Evolutionary conservation across 306 rosid genomes (phyloP), one percentile per base, ranked within the genome.

Genomic region (Alnus rubra): DNA sequence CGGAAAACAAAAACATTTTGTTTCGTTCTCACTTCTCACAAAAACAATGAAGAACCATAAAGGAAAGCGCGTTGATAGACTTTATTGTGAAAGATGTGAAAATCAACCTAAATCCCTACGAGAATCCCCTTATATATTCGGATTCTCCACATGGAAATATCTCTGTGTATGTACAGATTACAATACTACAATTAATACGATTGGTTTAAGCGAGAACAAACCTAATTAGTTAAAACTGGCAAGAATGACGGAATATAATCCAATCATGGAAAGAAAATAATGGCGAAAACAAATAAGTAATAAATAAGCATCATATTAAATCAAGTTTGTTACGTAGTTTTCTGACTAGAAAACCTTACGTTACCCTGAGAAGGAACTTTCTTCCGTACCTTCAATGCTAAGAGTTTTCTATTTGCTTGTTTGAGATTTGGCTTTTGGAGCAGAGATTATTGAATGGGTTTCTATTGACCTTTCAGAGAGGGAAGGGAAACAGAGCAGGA

Each of bases 341-440:
- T 55, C 54, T 8, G 2, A 13, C 45, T 5, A 70, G 31, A 47
- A 19, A 76, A 14, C 76, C 75, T 18, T 6, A 5, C 52, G 35
- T 58, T 71, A 45, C 88, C 91, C 74, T 12, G 1, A 2, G 71
- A 11, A 5, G 60, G 77, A 80, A 86, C 45, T 65, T 69, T 72
- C 33, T 14, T 64, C 74, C 28, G 42, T 49, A 74, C 42, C 69
- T 80, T 74, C 48, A 88, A 73, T 45, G 73, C 48, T 52, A 54
- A 4, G 35, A 44, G 47, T 45, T 15, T 3, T 55, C 35, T 19
- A 59, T 28, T 80, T 58, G 37, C n/a, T 58, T 56, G 68, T 49
- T 74, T 37, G 39, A 63, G 77, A 19, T 70, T 31, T n/a, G 81
- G 63, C 14, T 64, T 74, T 59, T 9, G 55, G 44, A 67, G 80